Base-by-base conservation (phyloP, 495 filamentous ascomycete species). In the Lepidopterella palustris region DNA sequence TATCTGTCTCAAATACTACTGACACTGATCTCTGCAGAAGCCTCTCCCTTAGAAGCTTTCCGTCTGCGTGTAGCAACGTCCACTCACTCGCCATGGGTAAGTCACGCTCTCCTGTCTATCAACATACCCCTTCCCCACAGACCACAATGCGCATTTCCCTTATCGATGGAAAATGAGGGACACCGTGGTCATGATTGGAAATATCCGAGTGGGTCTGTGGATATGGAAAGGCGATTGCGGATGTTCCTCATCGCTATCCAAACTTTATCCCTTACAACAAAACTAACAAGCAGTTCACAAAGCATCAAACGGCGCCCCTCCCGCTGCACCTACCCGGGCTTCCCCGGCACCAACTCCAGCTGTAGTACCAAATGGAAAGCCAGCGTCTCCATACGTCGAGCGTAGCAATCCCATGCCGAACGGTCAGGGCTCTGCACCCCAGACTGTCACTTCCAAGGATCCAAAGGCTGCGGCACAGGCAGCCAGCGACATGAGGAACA, bases 401-500 rank as follows among this genome's bases (percentile, higher is more conserved):
- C 79, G 80, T 68, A 82, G 77, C 71, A 89, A 82, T 76, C 76
- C 80, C 32, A 80, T 81, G 80, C 80, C 79, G 65, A 79, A 77
- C 59, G 79, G 78, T 61, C 78, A 63, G 39, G 61, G 39, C 57
- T 29, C 61, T 35, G 65, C 77, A 68, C 81, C 79, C 70, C 87
- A 82, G 69, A 87, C 84, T 54, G 83, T 87, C 70, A 81, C 79
- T 74, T 89, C 86, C 64, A 89, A 86, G 78, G 90, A 97, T 80
- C 85, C 88, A 53, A 89, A 92, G 74, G 89, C 86, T 57, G 84
- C 78, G 28, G 86, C 85, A 55, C 83, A 86, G 71, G 84, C 87
- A 69, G 83, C 87, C 63, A 87, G 80, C 63, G 92, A 97, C 74
- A 89, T 87, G 84, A 87, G 89, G 78, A 97, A 98, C 75, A 95